Conservation (phyloP, 805 yeast genomes). For the Clavispora phyllophila region DNA sequence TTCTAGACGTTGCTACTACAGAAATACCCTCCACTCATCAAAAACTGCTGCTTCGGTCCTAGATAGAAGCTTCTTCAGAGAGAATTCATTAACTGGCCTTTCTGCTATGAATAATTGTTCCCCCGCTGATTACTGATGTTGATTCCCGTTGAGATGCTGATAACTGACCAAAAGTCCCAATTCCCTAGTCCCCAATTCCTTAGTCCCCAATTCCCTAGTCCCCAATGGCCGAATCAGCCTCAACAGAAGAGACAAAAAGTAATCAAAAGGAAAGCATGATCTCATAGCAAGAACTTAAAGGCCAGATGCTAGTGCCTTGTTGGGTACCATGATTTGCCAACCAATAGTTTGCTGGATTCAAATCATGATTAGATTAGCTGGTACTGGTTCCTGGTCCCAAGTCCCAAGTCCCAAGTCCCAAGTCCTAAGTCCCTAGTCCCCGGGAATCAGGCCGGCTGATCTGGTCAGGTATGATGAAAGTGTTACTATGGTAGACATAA, state of each 20-base stretch:
- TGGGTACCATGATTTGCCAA: background rate
- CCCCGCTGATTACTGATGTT: background rate
- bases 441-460: background rate
- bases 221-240: background rate
- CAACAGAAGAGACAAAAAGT: background rate
- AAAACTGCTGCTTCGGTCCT: background rate
- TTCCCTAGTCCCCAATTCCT: background rate
- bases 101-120: background rate
- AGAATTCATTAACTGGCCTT: background rate
- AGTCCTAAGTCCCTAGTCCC: background rate
- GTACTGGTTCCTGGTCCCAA: no score
- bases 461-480: background rate
- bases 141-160: background rate
- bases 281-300: background rate
- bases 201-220: background rate
- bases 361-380: no score
- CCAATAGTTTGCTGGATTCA: background rate
- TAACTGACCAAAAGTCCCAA: no score
- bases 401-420: background rate
- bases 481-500: background rate
- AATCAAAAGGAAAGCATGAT: background rate
- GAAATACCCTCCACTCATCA: background rate
- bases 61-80: background rate
- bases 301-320: background rate
- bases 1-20: background rate